Percentiles rank a stretch among this genome's conserved stretches.
These are phyloP conservation scores for Arabidopsis arenosa DNA, from an alignment of 345 rosid genomes.

Conservation along the genomic window DNA sequence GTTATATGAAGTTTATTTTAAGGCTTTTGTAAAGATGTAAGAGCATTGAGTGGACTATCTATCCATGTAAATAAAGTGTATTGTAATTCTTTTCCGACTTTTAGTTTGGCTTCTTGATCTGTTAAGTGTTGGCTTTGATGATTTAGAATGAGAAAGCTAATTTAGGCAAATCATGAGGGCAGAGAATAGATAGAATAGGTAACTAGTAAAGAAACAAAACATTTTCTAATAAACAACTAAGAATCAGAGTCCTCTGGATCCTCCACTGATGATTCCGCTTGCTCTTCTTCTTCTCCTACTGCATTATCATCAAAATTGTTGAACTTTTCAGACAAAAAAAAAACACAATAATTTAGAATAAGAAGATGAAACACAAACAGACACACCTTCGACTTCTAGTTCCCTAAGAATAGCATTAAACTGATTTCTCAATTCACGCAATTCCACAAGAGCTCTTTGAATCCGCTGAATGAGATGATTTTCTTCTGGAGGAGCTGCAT, in stretches of 20 bases:
- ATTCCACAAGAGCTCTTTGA: conserved; percentile 42
- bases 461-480: conserved; percentile 38
- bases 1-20: neutral
- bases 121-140: neutral
- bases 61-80: too few relatives aligned
- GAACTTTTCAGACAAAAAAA: neutral
- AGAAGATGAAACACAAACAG: conserved; percentile 6
- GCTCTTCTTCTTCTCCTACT: conserved; percentile 45
- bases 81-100: neutral
- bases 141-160: neutral
- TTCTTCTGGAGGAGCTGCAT: conserved; percentile 17
- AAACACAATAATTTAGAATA: neutral
- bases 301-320: neutral
- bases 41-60: too few relatives aligned
- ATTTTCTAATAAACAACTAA: conserved; percentile 9
- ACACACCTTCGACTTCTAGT: conserved; percentile 32
- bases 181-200: conserved; percentile 1
- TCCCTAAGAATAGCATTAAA: conserved; percentile 44
- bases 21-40: too few relatives aligned
- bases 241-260: conserved; percentile 48
- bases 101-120: neutral
- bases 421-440: conserved; percentile 40
- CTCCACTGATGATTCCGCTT: conserved; percentile 46
- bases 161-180: neutral
- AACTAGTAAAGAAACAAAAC: neutral